phyloP scores from a whole-genome alignment of 495 filamentous ascomycete species.

The Trichoderma erinaceum region DNA sequence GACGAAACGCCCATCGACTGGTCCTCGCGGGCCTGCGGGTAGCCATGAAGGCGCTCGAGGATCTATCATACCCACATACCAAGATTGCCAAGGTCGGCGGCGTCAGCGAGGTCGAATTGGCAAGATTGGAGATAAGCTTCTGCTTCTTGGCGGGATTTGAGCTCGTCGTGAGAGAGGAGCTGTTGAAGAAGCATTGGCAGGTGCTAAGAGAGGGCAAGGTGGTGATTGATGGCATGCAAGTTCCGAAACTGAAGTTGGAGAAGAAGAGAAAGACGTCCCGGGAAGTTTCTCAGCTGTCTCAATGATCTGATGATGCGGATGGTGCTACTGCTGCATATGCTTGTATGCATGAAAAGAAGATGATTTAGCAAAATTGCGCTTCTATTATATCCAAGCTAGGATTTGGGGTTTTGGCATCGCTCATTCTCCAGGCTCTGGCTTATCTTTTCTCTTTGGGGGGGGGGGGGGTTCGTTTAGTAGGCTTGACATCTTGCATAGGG shows the following conservation, averaged over 20 bases:
- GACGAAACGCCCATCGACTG: constrained; percentile 79
- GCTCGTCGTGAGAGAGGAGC: constrained; percentile 60
- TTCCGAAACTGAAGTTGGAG: constrained; percentile 33
- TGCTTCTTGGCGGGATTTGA: constrained; percentile 82
- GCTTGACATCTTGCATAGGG: too few relatives aligned
- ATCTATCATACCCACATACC: constrained; percentile 75
- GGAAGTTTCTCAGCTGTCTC: background rate
- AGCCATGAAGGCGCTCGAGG: constrained; percentile 89
- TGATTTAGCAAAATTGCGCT: too few relatives aligned
- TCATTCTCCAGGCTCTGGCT: too few relatives aligned
- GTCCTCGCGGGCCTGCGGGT: constrained; percentile 77
- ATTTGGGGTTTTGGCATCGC: too few relatives aligned
- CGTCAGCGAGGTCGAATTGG: constrained; percentile 71
- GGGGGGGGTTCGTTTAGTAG: too few relatives aligned
- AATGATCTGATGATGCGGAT: background rate
- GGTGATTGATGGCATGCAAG: constrained; percentile 26
- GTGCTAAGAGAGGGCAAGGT: constrained; percentile 35
- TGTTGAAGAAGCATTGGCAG: constrained; percentile 51
- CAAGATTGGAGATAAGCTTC: constrained; percentile 81
- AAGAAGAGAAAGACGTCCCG: constrained; percentile 1
- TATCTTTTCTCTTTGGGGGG: too few relatives aligned
- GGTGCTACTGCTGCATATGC: too few relatives aligned
- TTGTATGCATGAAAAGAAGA: too few relatives aligned
- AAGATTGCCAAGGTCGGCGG: constrained; percentile 87
- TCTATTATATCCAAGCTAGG: too few relatives aligned